phyloP scores from a whole-genome alignment of 768 basidiomycete species.

The Lentinula aciculospora region DNA sequence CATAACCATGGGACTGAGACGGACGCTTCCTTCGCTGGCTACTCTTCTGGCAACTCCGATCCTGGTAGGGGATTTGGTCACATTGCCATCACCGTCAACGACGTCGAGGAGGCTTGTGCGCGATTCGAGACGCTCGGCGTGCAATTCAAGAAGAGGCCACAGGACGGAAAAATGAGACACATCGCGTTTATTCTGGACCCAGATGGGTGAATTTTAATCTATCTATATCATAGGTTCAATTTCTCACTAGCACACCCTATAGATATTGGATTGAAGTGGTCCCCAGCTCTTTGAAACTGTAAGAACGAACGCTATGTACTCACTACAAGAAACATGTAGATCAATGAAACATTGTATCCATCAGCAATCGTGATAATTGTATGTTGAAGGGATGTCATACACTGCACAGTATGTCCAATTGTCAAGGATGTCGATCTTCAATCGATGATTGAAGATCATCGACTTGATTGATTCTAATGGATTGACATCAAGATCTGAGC shows the following conservation, averaged over 20 bases:
- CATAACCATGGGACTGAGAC: conserved; percentile 90
- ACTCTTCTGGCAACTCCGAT: conserved; percentile 81
- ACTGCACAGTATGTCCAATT: too few species aligned
- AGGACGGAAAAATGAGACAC: conserved; percentile 80
- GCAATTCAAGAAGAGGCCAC: conserved; percentile 79
- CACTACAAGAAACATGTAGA: neutral
- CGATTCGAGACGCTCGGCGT: conserved; percentile 80
- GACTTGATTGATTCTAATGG: too few species aligned
- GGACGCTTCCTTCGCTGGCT: conserved; percentile 74
- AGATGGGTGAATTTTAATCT: conserved; percentile 47
- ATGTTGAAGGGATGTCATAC: too few species aligned
- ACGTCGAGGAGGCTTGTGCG: conserved; percentile 78
- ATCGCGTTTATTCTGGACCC: conserved; percentile 86
- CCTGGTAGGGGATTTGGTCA: conserved; percentile 82
- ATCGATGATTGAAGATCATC: too few species aligned
- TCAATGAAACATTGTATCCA: neutral
- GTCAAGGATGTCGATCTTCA: too few species aligned
- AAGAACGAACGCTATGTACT: neutral
- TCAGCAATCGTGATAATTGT: neutral
- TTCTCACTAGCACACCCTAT: too few species aligned
- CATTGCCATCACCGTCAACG: conserved; percentile 79
- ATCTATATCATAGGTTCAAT: neutral
- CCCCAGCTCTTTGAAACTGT: neutral
- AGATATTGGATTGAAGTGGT: conserved; percentile 59
- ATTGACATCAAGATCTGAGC: too few species aligned